A percentile compares a stretch with the other conserved stretches of the same genome.
These are phyloP conservation scores for Phytophthora sansomeana DNA, from an alignment of 352 stramenopile species.

Conservation along the genomic window DNA sequence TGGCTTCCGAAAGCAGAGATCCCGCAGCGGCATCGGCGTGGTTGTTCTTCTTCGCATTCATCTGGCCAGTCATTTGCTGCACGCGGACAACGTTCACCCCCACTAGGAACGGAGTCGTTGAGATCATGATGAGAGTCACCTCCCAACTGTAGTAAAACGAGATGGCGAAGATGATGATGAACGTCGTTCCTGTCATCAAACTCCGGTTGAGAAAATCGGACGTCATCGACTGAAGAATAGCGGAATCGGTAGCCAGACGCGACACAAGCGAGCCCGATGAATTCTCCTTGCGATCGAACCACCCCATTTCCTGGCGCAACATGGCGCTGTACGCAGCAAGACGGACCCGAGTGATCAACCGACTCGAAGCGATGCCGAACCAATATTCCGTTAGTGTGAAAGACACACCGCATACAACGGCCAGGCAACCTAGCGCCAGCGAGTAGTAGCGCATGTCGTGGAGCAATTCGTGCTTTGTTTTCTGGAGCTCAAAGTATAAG, in stretches of 20 bases:
- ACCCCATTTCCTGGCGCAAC: slow-evolving; percentile 47
- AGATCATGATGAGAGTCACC: slow-evolving; percentile 61
- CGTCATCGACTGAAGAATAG: slow-evolving; percentile 78
- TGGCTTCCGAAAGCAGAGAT: slow-evolving; percentile 49
- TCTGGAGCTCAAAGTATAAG: slow-evolving; percentile 57
- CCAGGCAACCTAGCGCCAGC: slow-evolving; percentile 33
- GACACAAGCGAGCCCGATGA: slow-evolving; percentile 53
- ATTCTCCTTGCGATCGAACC: slow-evolving; percentile 32
- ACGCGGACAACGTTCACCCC: slow-evolving; percentile 49
- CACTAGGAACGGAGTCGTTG: slow-evolving; percentile 35
- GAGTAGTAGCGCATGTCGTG: slow-evolving; percentile 43
- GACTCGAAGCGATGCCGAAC: slow-evolving; percentile 60
- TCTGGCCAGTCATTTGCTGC: slow-evolving; percentile 43
- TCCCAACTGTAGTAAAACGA: slow-evolving; percentile 68
- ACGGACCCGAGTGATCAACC: slow-evolving; percentile 59
- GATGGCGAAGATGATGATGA: slow-evolving; percentile 50
- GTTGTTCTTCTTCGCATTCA: slow-evolving; percentile 55
- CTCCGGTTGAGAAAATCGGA: slow-evolving; percentile 69
- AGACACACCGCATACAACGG: slow-evolving; percentile 45
- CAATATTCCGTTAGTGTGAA: slow-evolving; percentile 56
- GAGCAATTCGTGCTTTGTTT: slow-evolving; percentile 51
- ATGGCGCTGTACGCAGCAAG: slow-evolving; percentile 57
- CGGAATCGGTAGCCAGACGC: slow-evolving; percentile 75
- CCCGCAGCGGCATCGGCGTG: slow-evolving; percentile 46
- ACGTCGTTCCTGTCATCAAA: slow-evolving; percentile 67